Evolutionary conservation across 148 eudicot genomes (phyloP).

Genomic region (Vaccinium myrtillus): DNA sequence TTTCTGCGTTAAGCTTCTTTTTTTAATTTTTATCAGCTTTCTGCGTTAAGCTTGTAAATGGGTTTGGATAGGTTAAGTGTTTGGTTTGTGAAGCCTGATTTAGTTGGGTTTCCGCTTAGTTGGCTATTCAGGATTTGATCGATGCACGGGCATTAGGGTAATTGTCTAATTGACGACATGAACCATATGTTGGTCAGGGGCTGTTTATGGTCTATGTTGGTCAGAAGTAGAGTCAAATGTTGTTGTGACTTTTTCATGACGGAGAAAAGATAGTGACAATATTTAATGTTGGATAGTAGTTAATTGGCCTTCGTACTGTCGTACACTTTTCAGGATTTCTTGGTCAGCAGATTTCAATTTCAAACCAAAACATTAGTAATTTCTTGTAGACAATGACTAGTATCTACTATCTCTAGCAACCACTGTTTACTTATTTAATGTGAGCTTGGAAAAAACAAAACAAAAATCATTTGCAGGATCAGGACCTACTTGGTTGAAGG

Average conservation of each 20-base stretch:
- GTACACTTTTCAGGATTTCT: not conserved
- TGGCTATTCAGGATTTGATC: no score
- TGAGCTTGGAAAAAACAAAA: not conserved
- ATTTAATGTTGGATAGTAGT: not conserved
- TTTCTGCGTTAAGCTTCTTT: no score
- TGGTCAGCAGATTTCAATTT: conserved; percentile 1
- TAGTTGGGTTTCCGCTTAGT: no score
- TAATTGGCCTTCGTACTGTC: not conserved
- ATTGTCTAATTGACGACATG: no score
- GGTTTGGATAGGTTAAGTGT: no score
- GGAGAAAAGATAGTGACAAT: not conserved
- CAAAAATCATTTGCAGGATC: not conserved
- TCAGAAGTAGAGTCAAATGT: not conserved
- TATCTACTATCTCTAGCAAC: not conserved
- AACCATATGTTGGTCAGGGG: no score
- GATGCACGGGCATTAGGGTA: no score
- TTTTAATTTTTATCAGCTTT: no score
- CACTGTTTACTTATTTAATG: not conserved
- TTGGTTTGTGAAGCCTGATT: no score
- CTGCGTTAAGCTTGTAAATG: no score
- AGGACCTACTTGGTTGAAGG: conserved; percentile 1
- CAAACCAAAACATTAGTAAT: not conserved
- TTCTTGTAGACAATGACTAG: not conserved
- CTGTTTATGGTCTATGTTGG: no score
- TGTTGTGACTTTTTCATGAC: not conserved